A percentile compares a stretch with the other conserved stretches of the same genome.
phyloP scores from a whole-genome alignment of 1,284 basidiomycete genomes.

The Rhodotorula sp. region DNA sequence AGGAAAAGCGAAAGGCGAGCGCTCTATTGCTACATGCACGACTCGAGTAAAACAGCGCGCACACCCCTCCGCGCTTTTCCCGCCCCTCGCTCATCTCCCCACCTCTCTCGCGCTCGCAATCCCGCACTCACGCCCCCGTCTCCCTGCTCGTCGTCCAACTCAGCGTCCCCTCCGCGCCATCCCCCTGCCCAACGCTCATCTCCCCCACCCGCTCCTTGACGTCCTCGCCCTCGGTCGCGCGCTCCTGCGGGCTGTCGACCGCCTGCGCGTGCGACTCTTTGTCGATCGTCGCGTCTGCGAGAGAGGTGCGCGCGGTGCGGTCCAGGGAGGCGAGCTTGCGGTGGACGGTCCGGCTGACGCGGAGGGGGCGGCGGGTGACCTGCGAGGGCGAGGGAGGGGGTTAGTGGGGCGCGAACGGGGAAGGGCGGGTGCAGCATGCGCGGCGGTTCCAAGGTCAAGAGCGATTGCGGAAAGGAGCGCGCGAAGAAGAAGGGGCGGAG shows the following conservation, averaged over 20 bases:
- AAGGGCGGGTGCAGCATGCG: conserved; percentile 29
- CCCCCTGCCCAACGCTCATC: background rate
- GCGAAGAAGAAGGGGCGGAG: background rate
- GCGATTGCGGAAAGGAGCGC: conserved; percentile 4
- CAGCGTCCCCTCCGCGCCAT: background rate
- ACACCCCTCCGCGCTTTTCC: background rate
- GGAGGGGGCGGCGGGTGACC: conserved; percentile 75
- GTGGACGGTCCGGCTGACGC: conserved; percentile 63
- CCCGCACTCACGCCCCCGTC: background rate
- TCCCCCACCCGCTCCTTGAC: conserved; percentile 14
- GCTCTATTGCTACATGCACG: background rate
- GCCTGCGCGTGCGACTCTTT: conserved; percentile 52
- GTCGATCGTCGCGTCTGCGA: conserved; percentile 81
- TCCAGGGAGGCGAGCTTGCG: conserved; percentile 51
- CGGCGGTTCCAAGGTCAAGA: no score
- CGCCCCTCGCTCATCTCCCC: background rate
- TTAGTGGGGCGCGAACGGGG: no score
- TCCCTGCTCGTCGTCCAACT: background rate
- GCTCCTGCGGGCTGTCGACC: conserved; percentile 26
- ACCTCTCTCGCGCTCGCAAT: no score
- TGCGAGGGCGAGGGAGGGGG: conserved; percentile 6
- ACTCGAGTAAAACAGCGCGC: background rate
- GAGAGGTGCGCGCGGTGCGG: conserved; percentile 68
- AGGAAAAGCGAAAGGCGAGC: no score
- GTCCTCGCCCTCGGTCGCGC: conserved; percentile 6